A percentile compares a stretch with the other conserved stretches of the same genome.
Evolutionary conservation across 305 asterid species (phyloP).

Genomic region (Solanum hybrid): DNA sequence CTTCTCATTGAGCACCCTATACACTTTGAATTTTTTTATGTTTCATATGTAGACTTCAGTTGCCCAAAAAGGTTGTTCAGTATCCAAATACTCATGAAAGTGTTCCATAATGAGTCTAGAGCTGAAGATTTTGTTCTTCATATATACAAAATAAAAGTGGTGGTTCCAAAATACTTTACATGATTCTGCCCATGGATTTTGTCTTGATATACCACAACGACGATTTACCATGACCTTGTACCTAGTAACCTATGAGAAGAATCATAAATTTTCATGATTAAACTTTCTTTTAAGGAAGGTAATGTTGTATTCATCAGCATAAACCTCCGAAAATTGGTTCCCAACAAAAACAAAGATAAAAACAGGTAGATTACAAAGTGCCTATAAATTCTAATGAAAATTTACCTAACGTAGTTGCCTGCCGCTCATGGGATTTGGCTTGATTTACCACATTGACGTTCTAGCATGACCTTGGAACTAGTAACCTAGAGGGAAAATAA

Average conservation of each 20-base stretch:
- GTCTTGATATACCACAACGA: too few relatives aligned
- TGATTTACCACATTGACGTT: not conserved
- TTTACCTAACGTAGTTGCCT: not conserved
- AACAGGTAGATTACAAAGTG: too few relatives aligned
- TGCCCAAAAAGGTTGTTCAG: not conserved
- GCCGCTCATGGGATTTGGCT: not conserved
- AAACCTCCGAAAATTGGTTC: too few relatives aligned
- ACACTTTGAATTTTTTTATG: not conserved
- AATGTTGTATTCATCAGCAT: too few relatives aligned
- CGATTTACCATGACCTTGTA: too few relatives aligned
- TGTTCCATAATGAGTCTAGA: not conserved
- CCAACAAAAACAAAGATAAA: too few relatives aligned
- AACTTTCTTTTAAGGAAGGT: too few relatives aligned
- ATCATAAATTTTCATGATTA: too few relatives aligned
- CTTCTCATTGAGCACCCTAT: not conserved
- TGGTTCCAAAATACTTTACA: not conserved
- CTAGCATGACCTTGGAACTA: not conserved
- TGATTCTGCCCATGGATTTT: too few relatives aligned
- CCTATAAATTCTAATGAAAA: too few relatives aligned
- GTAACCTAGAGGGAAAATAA: not conserved
- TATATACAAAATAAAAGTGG: not conserved
- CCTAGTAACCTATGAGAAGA: too few relatives aligned
- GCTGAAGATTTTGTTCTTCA: not conserved
- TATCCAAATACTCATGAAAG: not conserved
- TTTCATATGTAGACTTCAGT: not conserved